A percentile compares a stretch with the other conserved stretches of the same genome.
Conservation (phyloP, 1,139 yeast genomes). For the Kazachstania sp. region DNA sequence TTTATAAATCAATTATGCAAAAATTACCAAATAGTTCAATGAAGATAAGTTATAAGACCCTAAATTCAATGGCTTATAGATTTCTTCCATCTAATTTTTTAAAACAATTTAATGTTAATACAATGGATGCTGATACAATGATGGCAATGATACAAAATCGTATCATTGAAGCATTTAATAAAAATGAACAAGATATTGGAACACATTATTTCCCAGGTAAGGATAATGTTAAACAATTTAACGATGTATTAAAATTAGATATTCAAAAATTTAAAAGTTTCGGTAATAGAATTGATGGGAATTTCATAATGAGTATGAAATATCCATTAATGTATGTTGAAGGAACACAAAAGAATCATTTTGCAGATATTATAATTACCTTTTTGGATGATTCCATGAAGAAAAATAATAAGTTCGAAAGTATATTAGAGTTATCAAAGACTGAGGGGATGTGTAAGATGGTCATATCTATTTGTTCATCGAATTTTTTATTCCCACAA, state of each 20-base stretch:
- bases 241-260: constrained; percentile 2
- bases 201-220: constrained; percentile 9
- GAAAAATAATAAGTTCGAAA: not conserved
- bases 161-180: constrained; percentile 7
- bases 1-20: constrained; percentile 11
- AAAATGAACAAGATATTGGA: constrained; percentile 6
- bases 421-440: constrained; percentile 6
- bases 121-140: constrained; percentile 4
- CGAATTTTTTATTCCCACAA: constrained; percentile 10
- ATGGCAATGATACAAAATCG: constrained; percentile 6
- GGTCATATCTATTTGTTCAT: constrained; percentile 11
- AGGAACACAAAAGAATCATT: not conserved
- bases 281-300: constrained; percentile 3
- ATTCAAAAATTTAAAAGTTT: constrained; percentile 1
- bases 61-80: constrained; percentile 13
- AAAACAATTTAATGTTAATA: not conserved
- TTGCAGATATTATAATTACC: constrained; percentile 5
- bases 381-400: constrained; percentile 7
- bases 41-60: constrained; percentile 11
- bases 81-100: constrained; percentile 4
- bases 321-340: constrained; percentile 6
- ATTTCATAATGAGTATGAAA: constrained; percentile 6
- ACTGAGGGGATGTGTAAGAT: constrained; percentile 10
- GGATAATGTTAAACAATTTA: not conserved
- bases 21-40: constrained; percentile 11